phyloP scores from a whole-genome alignment of 2,329 filamentous ascomycete species.

The Ophiobolus disseminans region DNA sequence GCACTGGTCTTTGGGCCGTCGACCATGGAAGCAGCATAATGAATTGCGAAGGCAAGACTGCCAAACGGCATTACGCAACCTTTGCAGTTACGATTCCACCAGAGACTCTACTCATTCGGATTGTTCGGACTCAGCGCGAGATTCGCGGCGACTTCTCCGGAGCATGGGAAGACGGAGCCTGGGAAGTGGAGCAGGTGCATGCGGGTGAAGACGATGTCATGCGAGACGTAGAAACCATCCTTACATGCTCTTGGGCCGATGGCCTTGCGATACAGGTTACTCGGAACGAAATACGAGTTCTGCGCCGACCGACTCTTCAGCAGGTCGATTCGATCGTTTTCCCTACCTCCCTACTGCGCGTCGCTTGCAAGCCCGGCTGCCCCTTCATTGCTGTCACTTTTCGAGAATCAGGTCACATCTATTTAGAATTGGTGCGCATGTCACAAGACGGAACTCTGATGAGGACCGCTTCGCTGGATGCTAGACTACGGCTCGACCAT shows the following conservation, averaged over 20 bases:
- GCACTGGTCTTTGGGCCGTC: slow-evolving; percentile 49
- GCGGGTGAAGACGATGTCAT: slow-evolving; percentile 31
- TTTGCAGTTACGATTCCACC: slow-evolving; percentile 48
- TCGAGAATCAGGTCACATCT: slow-evolving; percentile 24
- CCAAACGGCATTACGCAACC: slow-evolving; percentile 40
- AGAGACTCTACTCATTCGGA: slow-evolving; percentile 38
- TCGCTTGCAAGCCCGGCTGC: slow-evolving; percentile 20
- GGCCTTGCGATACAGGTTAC: slow-evolving; percentile 42
- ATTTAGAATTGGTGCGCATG: slow-evolving; percentile 32
- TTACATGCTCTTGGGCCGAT: slow-evolving; percentile 31
- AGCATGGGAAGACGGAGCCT: slow-evolving; percentile 32
- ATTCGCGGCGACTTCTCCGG: slow-evolving; percentile 23
- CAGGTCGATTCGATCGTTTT: slow-evolving; percentile 25
- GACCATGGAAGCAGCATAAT: slow-evolving; percentile 37
- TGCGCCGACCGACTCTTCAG: slow-evolving; percentile 27
- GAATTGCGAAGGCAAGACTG: slow-evolving; percentile 30
- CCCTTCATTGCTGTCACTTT: slow-evolving; percentile 29
- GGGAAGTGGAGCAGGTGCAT: slow-evolving; percentile 34
- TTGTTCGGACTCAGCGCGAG: slow-evolving; percentile 32
- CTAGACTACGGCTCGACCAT: slow-evolving; percentile 22
- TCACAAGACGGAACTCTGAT: slow-evolving; percentile 23
- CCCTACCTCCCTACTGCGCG: slow-evolving; percentile 26
- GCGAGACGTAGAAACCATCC: slow-evolving; percentile 41
- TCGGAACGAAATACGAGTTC: slow-evolving; percentile 27
- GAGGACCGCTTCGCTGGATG: slow-evolving; percentile 1